Evolutionary conservation across 106 monocot genomes (phyloP), one percentile per base, ranked within the genome.

Genomic region (Gastrodia elata): DNA sequence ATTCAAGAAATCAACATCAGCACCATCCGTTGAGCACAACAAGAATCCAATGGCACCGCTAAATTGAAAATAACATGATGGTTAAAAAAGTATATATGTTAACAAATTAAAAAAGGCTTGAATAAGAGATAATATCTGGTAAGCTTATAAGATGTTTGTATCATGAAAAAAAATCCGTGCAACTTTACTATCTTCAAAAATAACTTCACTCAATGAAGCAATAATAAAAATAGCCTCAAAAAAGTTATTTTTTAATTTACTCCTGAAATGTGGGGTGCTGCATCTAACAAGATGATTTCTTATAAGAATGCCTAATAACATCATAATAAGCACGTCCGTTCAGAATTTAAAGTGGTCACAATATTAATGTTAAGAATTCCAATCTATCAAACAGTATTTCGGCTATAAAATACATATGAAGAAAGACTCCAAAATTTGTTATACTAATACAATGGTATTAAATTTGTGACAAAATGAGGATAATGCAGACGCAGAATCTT

Each of bases 21-120:
- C 83, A 15, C 93, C 89, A 49, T 83, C 85, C 65, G 83, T 93
- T 68, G 93, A 80, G 72, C 93, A 93, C 59, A 93, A 82, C 72
- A 93, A 75, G 83, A 93, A 93, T 41, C 93, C 93, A 82, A 93
- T 93, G 5, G 74, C 80, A 57, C 93, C 93, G 78, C 93, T 93
- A 81, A 79, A 86, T 18, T 69, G 4, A 69, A 39, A 67, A 67
- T 0, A 37, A 9, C 27, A 5, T 11, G 30, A 59, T 59, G 59
- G 28, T 30, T 61, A 52, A 52, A n/a, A 52, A 52, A n/a, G 52
- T 24, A 52, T 52, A 52, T 46, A 52, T n/a, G 22, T 52, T 52
- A 52, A 52, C 20, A 52, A 22, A 52, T 6, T 4, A 18, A 52
- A 52, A n/a, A 52, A 52, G 18, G 52, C 18, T 2, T n/a, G 52